Percentiles rank a stretch among this genome's conserved stretches.
Evolutionary conservation across 495 filamentous ascomycete genomes (phyloP).

Genomic region (Parathielavia appendiculata): DNA sequence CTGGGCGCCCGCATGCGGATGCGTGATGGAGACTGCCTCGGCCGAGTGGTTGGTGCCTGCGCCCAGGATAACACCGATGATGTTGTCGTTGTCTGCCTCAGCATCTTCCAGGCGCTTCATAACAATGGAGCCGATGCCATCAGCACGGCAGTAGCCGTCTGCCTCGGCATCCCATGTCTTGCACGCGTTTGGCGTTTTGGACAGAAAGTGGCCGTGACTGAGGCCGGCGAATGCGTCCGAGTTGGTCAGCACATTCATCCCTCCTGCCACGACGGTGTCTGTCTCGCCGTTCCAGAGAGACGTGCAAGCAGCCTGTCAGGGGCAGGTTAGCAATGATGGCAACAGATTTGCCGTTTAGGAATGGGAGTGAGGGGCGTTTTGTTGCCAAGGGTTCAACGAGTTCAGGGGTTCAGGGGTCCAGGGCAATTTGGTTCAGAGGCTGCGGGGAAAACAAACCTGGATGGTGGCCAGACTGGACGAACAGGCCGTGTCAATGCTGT

Average conservation of each 20-base stretch:
- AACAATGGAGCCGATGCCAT: conserved; percentile 64
- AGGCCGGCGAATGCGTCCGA: conserved; percentile 82
- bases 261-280: conserved; percentile 78
- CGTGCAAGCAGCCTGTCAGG: conserved; percentile 76
- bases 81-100: conserved; percentile 63
- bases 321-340: too few species aligned
- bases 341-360: too few species aligned
- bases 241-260: conserved; percentile 72
- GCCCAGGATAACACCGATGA: conserved; percentile 62
- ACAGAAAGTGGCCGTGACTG: conserved; percentile 76
- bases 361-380: too few species aligned
- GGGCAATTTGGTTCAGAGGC: too few species aligned
- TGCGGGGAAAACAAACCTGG: too few species aligned
- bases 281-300: conserved; percentile 75
- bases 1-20: conserved; percentile 68
- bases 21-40: conserved; percentile 71
- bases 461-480: conserved; percentile 79
- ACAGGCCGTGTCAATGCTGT: conserved; percentile 84
- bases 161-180: conserved; percentile 73
- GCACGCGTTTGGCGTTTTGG: conserved; percentile 66
- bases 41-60: conserved; percentile 74
- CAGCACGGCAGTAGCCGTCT: conserved; percentile 73
- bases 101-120: conserved; percentile 74
- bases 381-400: too few species aligned
- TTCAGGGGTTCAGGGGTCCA: too few species aligned